Conservation (phyloP, 192 early-diverging fungal species). For the Coemansia sp. region DNA sequence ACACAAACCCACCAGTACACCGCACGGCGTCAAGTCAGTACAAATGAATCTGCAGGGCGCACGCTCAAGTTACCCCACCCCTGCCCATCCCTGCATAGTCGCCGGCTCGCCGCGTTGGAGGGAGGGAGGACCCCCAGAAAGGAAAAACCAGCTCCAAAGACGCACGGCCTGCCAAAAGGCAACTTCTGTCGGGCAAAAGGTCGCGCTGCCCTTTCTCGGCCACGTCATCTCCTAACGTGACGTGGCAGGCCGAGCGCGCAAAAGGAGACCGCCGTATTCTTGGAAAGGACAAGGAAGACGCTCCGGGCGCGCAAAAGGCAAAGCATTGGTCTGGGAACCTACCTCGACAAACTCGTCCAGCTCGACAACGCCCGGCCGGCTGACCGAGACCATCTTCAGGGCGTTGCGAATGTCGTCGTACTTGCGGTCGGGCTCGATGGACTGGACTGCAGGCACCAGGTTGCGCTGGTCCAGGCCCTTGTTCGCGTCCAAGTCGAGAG, state of each 20-base stretch:
- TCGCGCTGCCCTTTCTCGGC: too few species aligned
- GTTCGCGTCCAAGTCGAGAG: slow-evolving; percentile 61
- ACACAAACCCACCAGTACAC: not conserved
- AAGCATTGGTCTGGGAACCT: slow-evolving; percentile 2
- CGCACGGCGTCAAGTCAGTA: not conserved
- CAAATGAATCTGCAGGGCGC: not conserved
- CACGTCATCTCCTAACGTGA: too few species aligned
- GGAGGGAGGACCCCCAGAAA: too few species aligned
- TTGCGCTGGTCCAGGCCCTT: slow-evolving; percentile 65
- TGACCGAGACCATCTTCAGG: slow-evolving; percentile 62
- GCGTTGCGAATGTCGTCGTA: slow-evolving; percentile 72
- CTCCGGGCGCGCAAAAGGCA: not conserved
- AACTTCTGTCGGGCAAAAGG: too few species aligned
- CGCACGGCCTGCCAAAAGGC: too few species aligned
- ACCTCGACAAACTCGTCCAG: slow-evolving; percentile 77
- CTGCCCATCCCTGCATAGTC: too few species aligned
- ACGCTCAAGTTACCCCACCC: too few species aligned
- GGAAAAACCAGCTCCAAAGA: too few species aligned
- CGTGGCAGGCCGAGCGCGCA: too few species aligned
- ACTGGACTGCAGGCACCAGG: slow-evolving; percentile 56
- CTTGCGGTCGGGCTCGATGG: slow-evolving; percentile 56
- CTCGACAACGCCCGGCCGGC: slow-evolving; percentile 63
- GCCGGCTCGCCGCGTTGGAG: too few species aligned
- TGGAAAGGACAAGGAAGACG: not conserved
- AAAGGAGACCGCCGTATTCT: too few species aligned